These are phyloP conservation scores for Setaria italica DNA, from an alignment of 202 grass and related monocot genomes.

Conservation along the genomic window DNA sequence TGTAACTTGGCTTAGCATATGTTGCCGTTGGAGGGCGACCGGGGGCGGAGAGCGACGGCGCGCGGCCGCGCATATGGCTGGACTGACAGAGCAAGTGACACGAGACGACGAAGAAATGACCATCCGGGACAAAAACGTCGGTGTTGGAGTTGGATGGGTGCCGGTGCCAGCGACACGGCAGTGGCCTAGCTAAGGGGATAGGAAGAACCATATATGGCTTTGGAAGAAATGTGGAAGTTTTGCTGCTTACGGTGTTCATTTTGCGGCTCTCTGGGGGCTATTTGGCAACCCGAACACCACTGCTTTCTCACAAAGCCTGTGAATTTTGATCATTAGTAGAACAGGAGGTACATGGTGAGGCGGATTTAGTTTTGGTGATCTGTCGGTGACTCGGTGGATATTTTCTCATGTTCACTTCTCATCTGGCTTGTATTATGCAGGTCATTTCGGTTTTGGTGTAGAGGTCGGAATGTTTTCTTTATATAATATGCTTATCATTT, in stretches of 20 bases:
- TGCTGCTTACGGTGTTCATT: background rate
- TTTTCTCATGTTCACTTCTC: no score
- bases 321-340: background rate
- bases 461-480: no score
- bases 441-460: no score
- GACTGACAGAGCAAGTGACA: background rate
- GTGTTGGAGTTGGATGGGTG: slow-evolving; percentile 11
- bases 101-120: background rate
- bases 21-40: background rate
- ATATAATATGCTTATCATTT: no score
- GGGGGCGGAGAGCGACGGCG: background rate
- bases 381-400: no score
- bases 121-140: background rate
- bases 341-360: background rate
- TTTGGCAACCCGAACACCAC: background rate
- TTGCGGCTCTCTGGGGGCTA: background rate
- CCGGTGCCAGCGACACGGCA: background rate
- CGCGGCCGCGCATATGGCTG: background rate
- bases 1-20: slow-evolving; percentile 19
- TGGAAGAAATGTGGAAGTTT: background rate
- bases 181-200: no score
- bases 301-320: background rate
- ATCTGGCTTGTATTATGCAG: no score
- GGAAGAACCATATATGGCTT: background rate
- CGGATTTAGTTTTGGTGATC: background rate